A percentile compares a stretch with the other conserved stretches of the same genome.
Conservation (phyloP, 768 basidiomycete species). For the Antrodiella citrinella region DNA sequence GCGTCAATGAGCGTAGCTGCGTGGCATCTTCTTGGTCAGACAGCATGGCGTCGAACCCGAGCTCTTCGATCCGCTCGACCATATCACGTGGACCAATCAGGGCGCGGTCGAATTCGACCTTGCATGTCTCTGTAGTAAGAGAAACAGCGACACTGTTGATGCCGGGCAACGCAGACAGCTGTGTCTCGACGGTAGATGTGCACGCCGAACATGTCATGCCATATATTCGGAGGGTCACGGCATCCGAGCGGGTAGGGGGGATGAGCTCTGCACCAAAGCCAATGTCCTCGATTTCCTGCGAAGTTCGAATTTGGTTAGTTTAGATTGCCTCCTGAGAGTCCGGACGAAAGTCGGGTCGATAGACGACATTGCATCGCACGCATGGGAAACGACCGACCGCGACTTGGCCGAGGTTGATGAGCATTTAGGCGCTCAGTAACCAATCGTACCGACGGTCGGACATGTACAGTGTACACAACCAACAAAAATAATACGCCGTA, state of each 20-base stretch:
- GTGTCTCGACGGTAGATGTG: constrained; percentile 65
- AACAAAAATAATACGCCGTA: too few species aligned
- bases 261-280: constrained; percentile 86
- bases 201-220: constrained; percentile 91
- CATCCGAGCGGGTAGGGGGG: constrained; percentile 54
- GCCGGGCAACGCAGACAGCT: constrained; percentile 64
- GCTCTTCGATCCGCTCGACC: constrained; percentile 79
- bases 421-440: too few species aligned
- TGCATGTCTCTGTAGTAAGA: constrained; percentile 67
- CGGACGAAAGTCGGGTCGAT: too few species aligned
- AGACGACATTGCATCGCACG: too few species aligned
- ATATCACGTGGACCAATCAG: constrained; percentile 78
- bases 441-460: too few species aligned
- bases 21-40: constrained; percentile 74
- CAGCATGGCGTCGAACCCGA: constrained; percentile 87
- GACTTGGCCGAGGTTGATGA: too few species aligned
- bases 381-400: too few species aligned
- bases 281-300: constrained; percentile 85
- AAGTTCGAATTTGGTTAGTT: too few species aligned
- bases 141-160: constrained; percentile 66
- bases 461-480: too few species aligned
- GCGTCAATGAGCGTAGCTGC: constrained; percentile 77
- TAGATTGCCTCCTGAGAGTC: too few species aligned
- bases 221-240: constrained; percentile 70
- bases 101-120: constrained; percentile 65